Evolutionary conservation across 805 yeast genomes (phyloP).

Genomic region (Pichia paraexigua): DNA sequence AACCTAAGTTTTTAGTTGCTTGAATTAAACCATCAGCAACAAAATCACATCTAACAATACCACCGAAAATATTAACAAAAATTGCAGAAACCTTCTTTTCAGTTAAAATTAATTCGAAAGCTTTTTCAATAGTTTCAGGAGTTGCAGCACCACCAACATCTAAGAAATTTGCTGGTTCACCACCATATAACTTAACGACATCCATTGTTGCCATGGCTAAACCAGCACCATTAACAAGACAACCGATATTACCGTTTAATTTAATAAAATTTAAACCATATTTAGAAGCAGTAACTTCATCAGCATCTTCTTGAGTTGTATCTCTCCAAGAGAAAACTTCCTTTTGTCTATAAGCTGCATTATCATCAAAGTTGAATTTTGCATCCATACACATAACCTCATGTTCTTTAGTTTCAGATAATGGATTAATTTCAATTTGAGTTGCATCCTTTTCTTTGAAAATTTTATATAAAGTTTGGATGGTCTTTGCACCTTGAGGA

Average conservation of each 20-base stretch:
- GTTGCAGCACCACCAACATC: slow-evolving; percentile 99
- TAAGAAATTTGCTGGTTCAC: slow-evolving; percentile 97
- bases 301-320: slow-evolving; percentile 94
- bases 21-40: slow-evolving; percentile 97
- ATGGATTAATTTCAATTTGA: slow-evolving; percentile 97
- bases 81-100: slow-evolving; percentile 89
- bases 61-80: slow-evolving; percentile 98
- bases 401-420: slow-evolving; percentile 86
- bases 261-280: slow-evolving; percentile 93
- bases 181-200: slow-evolving; percentile 95
- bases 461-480: slow-evolving; percentile 80
- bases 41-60: slow-evolving; percentile 98
- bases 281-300: slow-evolving; percentile 87
- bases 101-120: slow-evolving; percentile 85
- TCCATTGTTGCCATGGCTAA: slow-evolving; percentile 99
- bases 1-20: slow-evolving; percentile 85
- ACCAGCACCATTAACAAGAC: slow-evolving; percentile 99
- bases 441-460: slow-evolving; percentile 92
- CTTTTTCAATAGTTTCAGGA: slow-evolving; percentile 95
- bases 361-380: slow-evolving; percentile 96
- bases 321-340: slow-evolving; percentile 97
- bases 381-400: slow-evolving; percentile 98
- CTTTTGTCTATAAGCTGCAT: slow-evolving; percentile 89
- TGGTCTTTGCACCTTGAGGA: slow-evolving; percentile 80
- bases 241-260: slow-evolving; percentile 97